Percentiles rank a stretch among this genome's conserved stretches.
phyloP scores from a whole-genome alignment of 108 stramenopile genomes.

The Chaetoceros muelleri region DNA sequence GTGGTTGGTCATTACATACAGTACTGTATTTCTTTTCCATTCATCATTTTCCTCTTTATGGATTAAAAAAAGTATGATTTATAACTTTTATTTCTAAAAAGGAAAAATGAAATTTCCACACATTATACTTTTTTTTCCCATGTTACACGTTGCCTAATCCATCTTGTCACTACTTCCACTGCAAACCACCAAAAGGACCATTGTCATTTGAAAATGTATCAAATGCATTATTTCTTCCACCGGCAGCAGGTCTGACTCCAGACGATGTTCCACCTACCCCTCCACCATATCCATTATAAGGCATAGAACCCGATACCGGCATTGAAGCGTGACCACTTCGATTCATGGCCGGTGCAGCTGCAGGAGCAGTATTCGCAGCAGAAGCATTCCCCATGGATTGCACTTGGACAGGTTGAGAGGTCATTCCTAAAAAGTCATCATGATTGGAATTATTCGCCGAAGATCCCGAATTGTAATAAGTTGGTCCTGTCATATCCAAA shows the following conservation, averaged over 20 bases:
- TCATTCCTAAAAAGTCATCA: slow-evolving; percentile 77
- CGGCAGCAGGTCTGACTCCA: slow-evolving; percentile 15
- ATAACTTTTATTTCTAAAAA: too few species aligned
- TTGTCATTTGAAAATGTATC: slow-evolving; percentile 29
- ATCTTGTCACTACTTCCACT: slow-evolving; percentile 28
- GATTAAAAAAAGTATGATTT: not conserved
- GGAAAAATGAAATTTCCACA: too few species aligned
- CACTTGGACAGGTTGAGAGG: slow-evolving; percentile 33
- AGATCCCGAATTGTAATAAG: slow-evolving; percentile 17
- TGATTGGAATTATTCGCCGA: slow-evolving; percentile 31
- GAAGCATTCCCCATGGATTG: too few species aligned
- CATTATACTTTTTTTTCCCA: too few species aligned
- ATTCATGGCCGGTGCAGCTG: slow-evolving; percentile 3
- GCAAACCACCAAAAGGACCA: slow-evolving; percentile 56
- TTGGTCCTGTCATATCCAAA: slow-evolving; percentile 34
- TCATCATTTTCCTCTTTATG: not conserved
- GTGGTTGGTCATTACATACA: not conserved
- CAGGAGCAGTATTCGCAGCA: slow-evolving; percentile 1
- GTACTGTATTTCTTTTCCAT: not conserved
- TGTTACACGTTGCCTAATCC: too few species aligned
- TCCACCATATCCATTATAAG: too few species aligned
- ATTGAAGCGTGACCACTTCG: slow-evolving; percentile 4
- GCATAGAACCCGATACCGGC: slow-evolving; percentile 7
- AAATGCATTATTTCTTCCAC: slow-evolving; percentile 30
- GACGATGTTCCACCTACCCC: slow-evolving; percentile 35